Conservation (phyloP, 2,329 filamentous ascomycete genomes). For the Geoglossum cookeanum region DNA sequence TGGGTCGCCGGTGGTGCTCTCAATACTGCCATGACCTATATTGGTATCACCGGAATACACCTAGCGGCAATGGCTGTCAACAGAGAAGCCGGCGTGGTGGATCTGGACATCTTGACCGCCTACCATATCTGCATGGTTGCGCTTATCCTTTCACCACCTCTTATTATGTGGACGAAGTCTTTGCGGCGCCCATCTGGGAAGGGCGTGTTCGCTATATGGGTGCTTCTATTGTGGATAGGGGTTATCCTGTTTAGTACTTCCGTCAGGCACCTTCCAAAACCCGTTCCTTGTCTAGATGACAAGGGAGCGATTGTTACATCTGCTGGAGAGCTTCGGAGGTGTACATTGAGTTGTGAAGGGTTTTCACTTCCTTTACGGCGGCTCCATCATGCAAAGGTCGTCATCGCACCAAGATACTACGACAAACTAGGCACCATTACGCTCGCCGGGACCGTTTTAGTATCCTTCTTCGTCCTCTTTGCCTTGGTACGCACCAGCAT, state of each 20-base stretch:
- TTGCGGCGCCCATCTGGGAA: neutral
- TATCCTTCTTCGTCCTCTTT: neutral
- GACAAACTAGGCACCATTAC: neutral
- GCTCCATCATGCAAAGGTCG: neutral
- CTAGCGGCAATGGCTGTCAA: neutral
- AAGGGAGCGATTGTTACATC: neutral
- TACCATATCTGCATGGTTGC: constrained; percentile 2
- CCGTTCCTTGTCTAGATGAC: neutral
- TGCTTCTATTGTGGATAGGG: neutral
- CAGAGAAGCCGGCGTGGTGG: neutral
- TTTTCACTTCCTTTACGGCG: neutral
- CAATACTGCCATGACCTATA: constrained; percentile 1
- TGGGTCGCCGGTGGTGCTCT: neutral
- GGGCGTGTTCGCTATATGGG: neutral
- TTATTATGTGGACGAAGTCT: constrained; percentile 2
- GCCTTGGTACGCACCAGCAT: neutral
- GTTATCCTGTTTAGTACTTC: neutral
- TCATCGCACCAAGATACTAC: neutral
- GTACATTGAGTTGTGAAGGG: neutral
- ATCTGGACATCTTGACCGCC: neutral
- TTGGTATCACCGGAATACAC: constrained; percentile 1
- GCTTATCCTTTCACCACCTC: neutral
- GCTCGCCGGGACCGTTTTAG: neutral
- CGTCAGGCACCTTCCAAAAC: neutral
- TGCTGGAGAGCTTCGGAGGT: neutral